A percentile compares a stretch with the other conserved stretches of the same genome.
Evolutionary conservation across 164 flowering plant species (phyloP).

Genomic region (Macadamia integrifolia): DNA sequence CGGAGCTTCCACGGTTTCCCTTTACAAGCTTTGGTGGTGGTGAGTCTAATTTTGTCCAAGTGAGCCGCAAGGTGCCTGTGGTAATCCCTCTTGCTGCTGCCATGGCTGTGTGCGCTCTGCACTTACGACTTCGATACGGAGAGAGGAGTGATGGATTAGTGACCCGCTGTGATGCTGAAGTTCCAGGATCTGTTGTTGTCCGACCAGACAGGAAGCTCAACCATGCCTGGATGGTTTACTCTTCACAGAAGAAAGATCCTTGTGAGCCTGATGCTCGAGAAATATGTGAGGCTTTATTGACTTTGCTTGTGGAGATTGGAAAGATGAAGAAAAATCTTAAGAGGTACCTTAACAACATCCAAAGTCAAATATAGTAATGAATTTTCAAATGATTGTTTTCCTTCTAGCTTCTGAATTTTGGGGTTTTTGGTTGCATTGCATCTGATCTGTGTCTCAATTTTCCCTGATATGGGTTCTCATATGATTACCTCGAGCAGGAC

Average conservation of each 20-base stretch:
- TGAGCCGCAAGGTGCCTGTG: conserved; percentile 49
- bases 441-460: no score
- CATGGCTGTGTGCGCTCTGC: conserved; percentile 80
- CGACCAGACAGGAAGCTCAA: conserved; percentile 68
- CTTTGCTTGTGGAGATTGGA: conserved; percentile 71
- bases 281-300: conserved; percentile 83
- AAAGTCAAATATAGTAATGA: no score
- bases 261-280: conserved; percentile 53
- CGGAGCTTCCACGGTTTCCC: conserved; percentile 80
- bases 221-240: conserved; percentile 93
- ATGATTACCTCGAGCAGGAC: no score
- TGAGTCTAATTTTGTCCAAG: conserved; percentile 24
- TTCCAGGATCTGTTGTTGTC: conserved; percentile 83
- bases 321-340: conserved; percentile 15
- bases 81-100: conserved; percentile 74
- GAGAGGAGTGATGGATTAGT: conserved; percentile 93
- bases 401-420: no score
- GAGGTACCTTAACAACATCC: not conserved
- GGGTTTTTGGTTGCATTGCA: no score
- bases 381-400: no score
- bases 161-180: conserved; percentile 84
- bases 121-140: conserved; percentile 68
- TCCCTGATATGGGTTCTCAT: no score
- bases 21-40: conserved; percentile 27
- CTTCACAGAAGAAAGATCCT: conserved; percentile 42